Base-by-base conservation (phyloP, 345 rosid genomes). In the Erucastrum elatum region DNA sequence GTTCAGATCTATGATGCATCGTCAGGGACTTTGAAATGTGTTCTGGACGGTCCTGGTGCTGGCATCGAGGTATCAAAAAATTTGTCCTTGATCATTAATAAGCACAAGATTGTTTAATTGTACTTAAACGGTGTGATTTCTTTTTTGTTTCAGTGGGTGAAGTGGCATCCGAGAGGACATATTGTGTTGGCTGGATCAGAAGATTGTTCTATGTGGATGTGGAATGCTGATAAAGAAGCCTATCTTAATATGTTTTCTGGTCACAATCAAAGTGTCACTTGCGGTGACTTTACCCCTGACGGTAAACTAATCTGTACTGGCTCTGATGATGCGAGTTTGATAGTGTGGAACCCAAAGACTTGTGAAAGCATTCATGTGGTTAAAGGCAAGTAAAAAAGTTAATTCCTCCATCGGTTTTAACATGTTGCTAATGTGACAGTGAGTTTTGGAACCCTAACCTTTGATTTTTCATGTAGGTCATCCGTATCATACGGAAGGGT, bases 251-350 rank as follows among this genome's bases (percentile, higher is more conserved):
- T 87, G 80, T 94, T 92, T 81, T 82, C 89, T 1, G 97, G 98
- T n/a, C 98, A 94, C 71, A 87, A 88, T 13, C 79, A 76, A 9
- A 84, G 78, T 41, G 95, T 92, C 2, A 87, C 95, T 15, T 92
- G 98, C 77, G 98, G 98, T 82, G 97, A 88, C 87, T 94, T 92
- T 72, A 95, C 97, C 3, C 94, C 97, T 68, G 97, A 95, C 62
- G 98, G 99, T 71, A 91, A 93, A 86, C 87, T 87, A 58, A 86
- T 95, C 25, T 95, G 98, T 76, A 93, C 93, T 51, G 98, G 98
- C 72, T 95, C 95, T 37, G 92, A 90, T 82, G 99, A 95, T 87
- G 94, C 91, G 51, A 90, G 94, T 61, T 49, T 93, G 86, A 89
- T 95, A 74, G 82, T 93, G 30, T 93, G 97, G 99, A 90, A 95